These are phyloP conservation scores for Candida pseudofarinosa DNA, from an alignment of 805 yeast genomes.

Conservation along the genomic window DNA sequence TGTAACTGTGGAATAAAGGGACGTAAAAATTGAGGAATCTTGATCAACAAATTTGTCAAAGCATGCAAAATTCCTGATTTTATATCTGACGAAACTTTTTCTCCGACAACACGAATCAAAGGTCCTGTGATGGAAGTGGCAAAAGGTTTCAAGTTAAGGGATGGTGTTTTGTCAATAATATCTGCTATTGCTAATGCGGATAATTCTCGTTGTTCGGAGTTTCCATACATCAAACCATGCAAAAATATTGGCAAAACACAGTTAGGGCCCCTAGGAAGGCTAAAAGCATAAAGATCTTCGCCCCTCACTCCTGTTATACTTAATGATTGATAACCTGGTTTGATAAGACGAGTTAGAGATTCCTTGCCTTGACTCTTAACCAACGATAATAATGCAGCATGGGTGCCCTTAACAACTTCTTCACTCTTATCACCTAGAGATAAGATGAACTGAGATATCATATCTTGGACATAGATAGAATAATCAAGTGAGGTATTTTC, in stretches of 20 bases:
- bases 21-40: constrained; percentile 85
- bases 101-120: constrained; percentile 95
- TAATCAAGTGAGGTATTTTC: constrained; percentile 62
- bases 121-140: constrained; percentile 97
- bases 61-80: constrained; percentile 92
- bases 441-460: constrained; percentile 65
- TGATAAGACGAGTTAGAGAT: constrained; percentile 68
- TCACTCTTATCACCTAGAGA: constrained; percentile 68
- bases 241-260: constrained; percentile 86
- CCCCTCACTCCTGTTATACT: constrained; percentile 58
- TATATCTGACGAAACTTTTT: constrained; percentile 84
- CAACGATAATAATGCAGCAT: constrained; percentile 60
- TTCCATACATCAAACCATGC: constrained; percentile 95
- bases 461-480: constrained; percentile 67
- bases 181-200: constrained; percentile 90
- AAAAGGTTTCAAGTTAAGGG: constrained; percentile 75
- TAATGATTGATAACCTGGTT: constrained; percentile 76
- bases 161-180: constrained; percentile 79
- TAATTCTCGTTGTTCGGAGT: constrained; percentile 72
- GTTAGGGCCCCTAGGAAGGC: constrained; percentile 77
- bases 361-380: constrained; percentile 73
- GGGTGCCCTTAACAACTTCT: constrained; percentile 60
- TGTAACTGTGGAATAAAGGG: constrained; percentile 98
- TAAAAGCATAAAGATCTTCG: constrained; percentile 69
- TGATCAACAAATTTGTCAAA: constrained; percentile 67